phyloP scores from a whole-genome alignment of 495 filamentous ascomycete genomes.

The Entonaema liquescens region DNA sequence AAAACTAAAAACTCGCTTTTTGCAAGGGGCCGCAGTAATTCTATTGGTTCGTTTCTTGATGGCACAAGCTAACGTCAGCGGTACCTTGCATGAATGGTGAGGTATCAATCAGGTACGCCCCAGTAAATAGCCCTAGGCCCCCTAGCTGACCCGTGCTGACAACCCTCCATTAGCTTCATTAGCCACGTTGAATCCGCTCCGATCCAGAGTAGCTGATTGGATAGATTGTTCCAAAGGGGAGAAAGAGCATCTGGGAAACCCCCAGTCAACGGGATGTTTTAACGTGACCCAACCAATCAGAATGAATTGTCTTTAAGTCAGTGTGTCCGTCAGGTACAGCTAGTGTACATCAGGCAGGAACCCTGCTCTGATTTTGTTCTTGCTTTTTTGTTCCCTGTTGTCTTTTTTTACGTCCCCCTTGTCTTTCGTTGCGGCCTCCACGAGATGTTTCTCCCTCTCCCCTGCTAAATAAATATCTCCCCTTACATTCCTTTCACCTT shows the following conservation, averaged over 20 bases:
- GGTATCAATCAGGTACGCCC: slow-evolving; percentile 33
- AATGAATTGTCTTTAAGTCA: neutral
- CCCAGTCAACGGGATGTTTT: slow-evolving; percentile 30
- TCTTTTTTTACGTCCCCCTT: neutral
- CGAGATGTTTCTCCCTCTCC: slow-evolving; percentile 17
- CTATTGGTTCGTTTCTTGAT: slow-evolving; percentile 18
- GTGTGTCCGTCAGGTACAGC: slow-evolving; percentile 14
- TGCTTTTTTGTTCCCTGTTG: slow-evolving; percentile 22
- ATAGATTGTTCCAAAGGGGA: slow-evolving; percentile 14
- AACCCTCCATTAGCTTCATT: slow-evolving; percentile 24
- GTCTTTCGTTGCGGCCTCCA: slow-evolving; percentile 27
- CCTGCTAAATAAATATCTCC: slow-evolving; percentile 34
- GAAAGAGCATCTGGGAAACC: slow-evolving; percentile 17
- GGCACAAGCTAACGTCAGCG: slow-evolving; percentile 14
- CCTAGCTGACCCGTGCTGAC: slow-evolving; percentile 29
- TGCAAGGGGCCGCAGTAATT: slow-evolving; percentile 4
- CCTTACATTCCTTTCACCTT: slow-evolving; percentile 30
- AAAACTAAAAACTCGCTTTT: slow-evolving; percentile 16
- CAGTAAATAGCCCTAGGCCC: slow-evolving; percentile 7
- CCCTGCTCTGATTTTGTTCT: neutral
- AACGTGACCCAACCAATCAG: slow-evolving; percentile 24
- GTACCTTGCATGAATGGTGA: slow-evolving; percentile 37
- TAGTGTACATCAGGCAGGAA: slow-evolving; percentile 18
- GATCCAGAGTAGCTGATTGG: slow-evolving; percentile 26
- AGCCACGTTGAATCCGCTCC: slow-evolving; percentile 27